Conservation (phyloP, 768 basidiomycete species). For the Termitomyces sp. region DNA sequence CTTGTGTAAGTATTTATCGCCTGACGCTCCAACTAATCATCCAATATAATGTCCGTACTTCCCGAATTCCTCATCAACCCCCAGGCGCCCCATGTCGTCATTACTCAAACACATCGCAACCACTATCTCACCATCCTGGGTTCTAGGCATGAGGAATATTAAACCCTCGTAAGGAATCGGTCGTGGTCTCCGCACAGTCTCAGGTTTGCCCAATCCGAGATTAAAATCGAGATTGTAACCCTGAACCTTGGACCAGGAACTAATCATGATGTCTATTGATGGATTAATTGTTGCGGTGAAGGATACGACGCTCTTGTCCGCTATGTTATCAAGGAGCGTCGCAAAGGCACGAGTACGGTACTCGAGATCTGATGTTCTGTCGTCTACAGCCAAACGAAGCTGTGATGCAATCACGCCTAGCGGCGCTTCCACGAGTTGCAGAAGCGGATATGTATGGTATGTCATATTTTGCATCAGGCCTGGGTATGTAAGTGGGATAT, state of each 20-base stretch:
- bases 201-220: conserved; percentile 19
- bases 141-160: conserved; percentile 21
- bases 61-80: conserved; percentile 16
- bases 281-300: conserved; percentile 16
- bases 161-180: conserved; percentile 21
- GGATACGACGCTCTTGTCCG: conserved; percentile 10
- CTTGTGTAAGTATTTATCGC: background rate
- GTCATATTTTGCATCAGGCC: conserved; percentile 23
- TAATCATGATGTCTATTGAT: conserved; percentile 20
- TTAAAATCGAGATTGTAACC: conserved; percentile 19
- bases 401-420: conserved; percentile 18
- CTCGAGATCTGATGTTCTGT: conserved; percentile 14
- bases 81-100: conserved; percentile 22
- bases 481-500: conserved; percentile 17
- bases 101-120: conserved; percentile 20
- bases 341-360: conserved; percentile 18
- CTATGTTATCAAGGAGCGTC: conserved; percentile 11
- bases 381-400: conserved; percentile 19
- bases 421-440: conserved; percentile 11
- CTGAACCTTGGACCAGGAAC: conserved; percentile 22
- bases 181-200: conserved; percentile 21
- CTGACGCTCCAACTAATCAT: background rate
- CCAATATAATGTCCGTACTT: conserved; percentile 16
- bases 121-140: conserved; percentile 16
- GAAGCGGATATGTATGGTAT: conserved; percentile 11